Evolutionary conservation across 2,329 filamentous ascomycete species (phyloP).

Genomic region (Didymosphaeria variabile): DNA sequence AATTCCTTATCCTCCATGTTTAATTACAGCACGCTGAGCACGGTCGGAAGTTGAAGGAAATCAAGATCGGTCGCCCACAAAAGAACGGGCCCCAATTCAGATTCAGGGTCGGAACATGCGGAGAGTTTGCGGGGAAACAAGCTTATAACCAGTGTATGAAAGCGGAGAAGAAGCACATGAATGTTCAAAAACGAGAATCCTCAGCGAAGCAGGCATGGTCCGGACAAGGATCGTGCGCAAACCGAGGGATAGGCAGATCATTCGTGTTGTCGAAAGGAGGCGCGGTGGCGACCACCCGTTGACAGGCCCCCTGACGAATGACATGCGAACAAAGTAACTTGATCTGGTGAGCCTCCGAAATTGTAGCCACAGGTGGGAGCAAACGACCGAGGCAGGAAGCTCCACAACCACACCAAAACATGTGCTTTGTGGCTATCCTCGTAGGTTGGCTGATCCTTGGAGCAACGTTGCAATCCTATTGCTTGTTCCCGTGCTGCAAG

Average conservation of each 20-base stretch:
- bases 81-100: slow-evolving; percentile 10
- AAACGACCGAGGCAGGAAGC: slow-evolving; percentile 23
- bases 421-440: slow-evolving; percentile 20
- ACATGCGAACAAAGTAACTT: slow-evolving; percentile 28
- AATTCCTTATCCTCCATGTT: slow-evolving; percentile 38
- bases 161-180: slow-evolving; percentile 39
- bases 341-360: slow-evolving; percentile 42
- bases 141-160: slow-evolving; percentile 25
- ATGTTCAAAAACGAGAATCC: slow-evolving; percentile 21
- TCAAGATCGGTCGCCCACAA: slow-evolving; percentile 12
- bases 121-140: slow-evolving; percentile 41
- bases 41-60: slow-evolving; percentile 11
- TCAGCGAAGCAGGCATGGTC: slow-evolving; percentile 9
- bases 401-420: slow-evolving; percentile 21
- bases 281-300: slow-evolving; percentile 36
- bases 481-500: slow-evolving; percentile 16
- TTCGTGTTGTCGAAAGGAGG: slow-evolving; percentile 28
- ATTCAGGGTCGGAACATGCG: slow-evolving; percentile 19
- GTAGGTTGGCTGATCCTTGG: slow-evolving; percentile 21
- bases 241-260: slow-evolving; percentile 25
- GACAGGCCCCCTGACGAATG: slow-evolving; percentile 25
- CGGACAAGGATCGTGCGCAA: slow-evolving; percentile 10
- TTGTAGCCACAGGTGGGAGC: slow-evolving; percentile 37
- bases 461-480: slow-evolving; percentile 14
- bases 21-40: slow-evolving; percentile 15